Base-by-base conservation (phyloP, 345 rosid genomes). In the Odontarrhena argentea region DNA sequence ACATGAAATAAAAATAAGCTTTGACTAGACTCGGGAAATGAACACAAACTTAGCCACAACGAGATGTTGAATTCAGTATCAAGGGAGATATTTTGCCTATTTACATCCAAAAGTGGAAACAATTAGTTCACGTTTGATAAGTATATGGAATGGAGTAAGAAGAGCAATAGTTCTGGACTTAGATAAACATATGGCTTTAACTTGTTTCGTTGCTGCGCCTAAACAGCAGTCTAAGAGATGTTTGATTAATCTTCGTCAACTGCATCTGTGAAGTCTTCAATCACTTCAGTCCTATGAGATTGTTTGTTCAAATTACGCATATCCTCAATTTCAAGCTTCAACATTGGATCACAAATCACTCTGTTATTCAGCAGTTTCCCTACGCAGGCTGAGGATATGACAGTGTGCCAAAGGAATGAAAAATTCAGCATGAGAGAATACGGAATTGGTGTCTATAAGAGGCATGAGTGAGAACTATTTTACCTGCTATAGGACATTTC, bases 401-500 rank as follows among this genome's bases (percentile, higher is more conserved):
- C 60, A 44, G 56, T 28, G 56, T 18, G 14, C 22, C 50, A 60
- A 3, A 60, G 3, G 14, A 53, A 45, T 35, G 13, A 73, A 8
- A 59, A 59, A 74, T 55, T 55, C 69, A 74, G 56, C 22, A 48
- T 55, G 22, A 64, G 68, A 25, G 55, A 63, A 60, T 55, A 35
- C 65, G 12, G 25, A 7, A 28, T 40, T 30, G n/a, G 52, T 74
- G 42, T 42, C 37, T 14, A 22, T 15, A 24, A 9, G 12, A 37
- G 11, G 55, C 38, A 30, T 38, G 37, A 47, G 34, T 36, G 35
- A 54, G 4, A 54, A 43, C 49, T 35, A 12, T 36, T 22, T 40
- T 82, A 90, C 98, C 98, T 79, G 95, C 77, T 47, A 85, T 75
- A 2, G 95, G 95, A 80, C 99, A 91, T 47, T 44, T 63, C 32